Evolutionary conservation across 2,329 filamentous ascomycete genomes (phyloP), one percentile per base, ranked within the genome.

Genomic region (Fonsecaea erecta): DNA sequence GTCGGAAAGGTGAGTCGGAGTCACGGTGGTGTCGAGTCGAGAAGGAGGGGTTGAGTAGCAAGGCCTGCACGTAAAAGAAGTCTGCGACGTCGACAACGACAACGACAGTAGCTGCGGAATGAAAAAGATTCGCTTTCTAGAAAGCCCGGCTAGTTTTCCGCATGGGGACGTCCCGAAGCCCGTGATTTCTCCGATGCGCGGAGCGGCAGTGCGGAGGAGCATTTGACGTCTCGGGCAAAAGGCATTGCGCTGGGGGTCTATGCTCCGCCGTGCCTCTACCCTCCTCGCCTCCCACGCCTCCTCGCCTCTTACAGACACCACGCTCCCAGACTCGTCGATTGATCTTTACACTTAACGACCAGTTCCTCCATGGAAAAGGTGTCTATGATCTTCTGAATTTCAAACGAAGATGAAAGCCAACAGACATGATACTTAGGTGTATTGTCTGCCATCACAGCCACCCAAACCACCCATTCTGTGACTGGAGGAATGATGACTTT

Each of bases 41-140:
- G 40, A 21, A 43, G 14, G n/a, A 21, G 40, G 8, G n/a, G 14
- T 9, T 21, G n/a, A 43, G 40, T n/a, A 21, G 16, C 40, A 3
- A 7, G 7, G n/a, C n/a, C 43, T 12, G 9, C 18, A 24, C 12
- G 14, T 5, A 24, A 18, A 11, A 48, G 21, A 40, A 16, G 21
- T 48, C 18, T 21, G 21, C 43, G 43, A 11, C 43, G 21, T 9
- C 18, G 43, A 48, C 43, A 24, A 24, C 16, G n/a, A 2, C 32
- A 34, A 8, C n/a, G n/a, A n/a, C n/a, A n/a, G 32, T 40, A 4
- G 43, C 18, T 48, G 8, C 21, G 11, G 43, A 48, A 48, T 12
- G 43, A 48, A 30, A 34, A 53, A 53, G 51, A 53, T 53, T 53
- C 51, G 30, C 14, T 32, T 34, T 30, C 51, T n/a, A 53, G 7